Evolutionary conservation across 306 rosid genomes (phyloP).

Genomic region (Rubus parviflorus): DNA sequence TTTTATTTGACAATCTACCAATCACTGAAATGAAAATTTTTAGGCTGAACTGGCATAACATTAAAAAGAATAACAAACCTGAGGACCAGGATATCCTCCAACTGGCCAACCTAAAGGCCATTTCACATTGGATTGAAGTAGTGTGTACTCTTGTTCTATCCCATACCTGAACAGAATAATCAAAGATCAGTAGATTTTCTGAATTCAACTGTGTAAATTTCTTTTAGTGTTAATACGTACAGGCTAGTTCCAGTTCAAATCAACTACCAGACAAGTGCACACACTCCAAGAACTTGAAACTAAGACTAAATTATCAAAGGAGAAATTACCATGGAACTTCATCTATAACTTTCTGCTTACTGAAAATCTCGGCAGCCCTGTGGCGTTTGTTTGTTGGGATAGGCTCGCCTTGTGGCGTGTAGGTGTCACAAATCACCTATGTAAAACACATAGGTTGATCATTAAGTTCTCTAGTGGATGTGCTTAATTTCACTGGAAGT

Average conservation of each 20-base stretch:
- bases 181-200: constrained; percentile 33
- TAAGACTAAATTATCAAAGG: neutral
- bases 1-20: constrained; percentile 3
- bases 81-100: constrained; percentile 99
- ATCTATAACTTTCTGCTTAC: constrained; percentile 67
- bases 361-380: constrained; percentile 83
- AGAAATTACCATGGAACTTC: constrained; percentile 78
- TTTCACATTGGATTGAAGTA: constrained; percentile 83
- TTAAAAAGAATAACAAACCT: constrained; percentile 46
- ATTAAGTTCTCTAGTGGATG: neutral
- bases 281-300: neutral
- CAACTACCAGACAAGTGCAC: neutral
- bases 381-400: constrained; percentile 95
- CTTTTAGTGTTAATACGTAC: neutral
- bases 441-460: constrained; percentile 24
- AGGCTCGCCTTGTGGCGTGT: constrained; percentile 91
- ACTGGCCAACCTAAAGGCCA: constrained; percentile 99
- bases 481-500: too few species aligned
- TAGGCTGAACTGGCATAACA: constrained; percentile 2
- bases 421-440: constrained; percentile 87
- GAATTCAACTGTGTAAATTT: neutral
- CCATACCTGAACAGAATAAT: constrained; percentile 71
- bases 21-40: neutral
- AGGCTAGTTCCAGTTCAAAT: neutral
- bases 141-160: constrained; percentile 97